Conservation (phyloP, 208 protist species). For the Willaertia magna region DNA sequence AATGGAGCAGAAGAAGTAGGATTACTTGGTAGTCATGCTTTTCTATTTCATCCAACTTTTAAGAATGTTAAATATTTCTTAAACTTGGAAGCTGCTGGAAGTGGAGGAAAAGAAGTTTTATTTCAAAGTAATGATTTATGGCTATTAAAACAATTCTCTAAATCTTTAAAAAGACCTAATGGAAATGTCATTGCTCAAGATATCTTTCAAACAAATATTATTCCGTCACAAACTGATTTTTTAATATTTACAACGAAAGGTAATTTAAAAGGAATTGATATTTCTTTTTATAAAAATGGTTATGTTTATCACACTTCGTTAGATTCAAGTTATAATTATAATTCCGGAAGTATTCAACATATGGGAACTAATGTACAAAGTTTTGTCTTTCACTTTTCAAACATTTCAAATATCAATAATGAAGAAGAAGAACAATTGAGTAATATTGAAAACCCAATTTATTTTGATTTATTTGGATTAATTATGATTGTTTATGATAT, state of each 20-base stretch:
- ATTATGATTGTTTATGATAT: background rate
- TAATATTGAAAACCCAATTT: background rate
- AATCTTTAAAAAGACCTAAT: background rate
- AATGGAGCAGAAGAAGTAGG: background rate
- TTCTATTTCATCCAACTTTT: background rate
- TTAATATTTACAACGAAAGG: background rate
- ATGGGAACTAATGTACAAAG: background rate
- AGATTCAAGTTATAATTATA: background rate
- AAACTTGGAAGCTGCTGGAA: slow-evolving; percentile 3
- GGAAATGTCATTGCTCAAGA: background rate
- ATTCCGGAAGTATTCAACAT: background rate
- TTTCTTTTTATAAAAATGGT: background rate
- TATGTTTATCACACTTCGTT: background rate
- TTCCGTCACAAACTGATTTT: slow-evolving; percentile 6
- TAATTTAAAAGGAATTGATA: background rate
- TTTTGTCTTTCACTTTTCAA: background rate
- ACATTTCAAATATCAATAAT: background rate
- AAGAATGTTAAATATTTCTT: background rate
- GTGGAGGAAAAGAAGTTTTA: background rate
- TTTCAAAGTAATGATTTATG: background rate
- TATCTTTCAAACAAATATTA: background rate
- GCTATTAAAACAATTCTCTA: background rate
- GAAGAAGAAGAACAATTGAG: background rate
- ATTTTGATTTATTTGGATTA: background rate
- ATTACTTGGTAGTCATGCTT: background rate